Conservation (phyloP, 2,329 filamentous ascomycete genomes). For the Microdochium bolleyi region DNA sequence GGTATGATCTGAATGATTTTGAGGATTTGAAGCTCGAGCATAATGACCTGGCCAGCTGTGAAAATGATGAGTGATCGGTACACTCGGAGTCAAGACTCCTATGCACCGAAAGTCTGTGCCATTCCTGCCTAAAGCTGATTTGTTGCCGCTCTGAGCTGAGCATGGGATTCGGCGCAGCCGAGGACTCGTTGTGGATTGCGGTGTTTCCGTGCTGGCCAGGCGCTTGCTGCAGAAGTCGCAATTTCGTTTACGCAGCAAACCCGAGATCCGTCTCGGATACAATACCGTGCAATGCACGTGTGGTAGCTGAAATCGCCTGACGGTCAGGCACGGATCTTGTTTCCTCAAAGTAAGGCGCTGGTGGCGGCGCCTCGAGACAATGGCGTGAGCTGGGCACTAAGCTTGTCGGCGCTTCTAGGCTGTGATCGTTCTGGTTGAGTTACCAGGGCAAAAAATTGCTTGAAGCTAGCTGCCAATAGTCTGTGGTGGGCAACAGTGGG, state of each 20-base stretch:
- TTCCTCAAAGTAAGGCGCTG: neutral
- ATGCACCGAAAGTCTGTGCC: neutral
- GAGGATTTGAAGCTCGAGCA: neutral
- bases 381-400: neutral
- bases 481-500: too few relatives aligned
- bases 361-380: neutral
- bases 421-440: neutral
- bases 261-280: neutral
- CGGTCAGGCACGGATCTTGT: neutral
- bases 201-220: neutral
- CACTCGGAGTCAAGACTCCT: neutral
- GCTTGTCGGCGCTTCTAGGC: neutral
- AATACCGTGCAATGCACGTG: neutral
- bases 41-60: neutral
- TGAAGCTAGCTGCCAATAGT: neutral
- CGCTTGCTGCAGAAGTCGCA: neutral
- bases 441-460: neutral
- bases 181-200: neutral
- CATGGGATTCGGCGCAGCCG: neutral
- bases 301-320: neutral
- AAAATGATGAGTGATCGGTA: neutral
- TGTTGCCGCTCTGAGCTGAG: neutral
- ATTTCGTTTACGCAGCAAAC: neutral
- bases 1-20: too few relatives aligned
- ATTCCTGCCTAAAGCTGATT: neutral